Evolutionary conservation across 495 filamentous ascomycete genomes (phyloP).

Genomic region (Peziza echinospora): DNA sequence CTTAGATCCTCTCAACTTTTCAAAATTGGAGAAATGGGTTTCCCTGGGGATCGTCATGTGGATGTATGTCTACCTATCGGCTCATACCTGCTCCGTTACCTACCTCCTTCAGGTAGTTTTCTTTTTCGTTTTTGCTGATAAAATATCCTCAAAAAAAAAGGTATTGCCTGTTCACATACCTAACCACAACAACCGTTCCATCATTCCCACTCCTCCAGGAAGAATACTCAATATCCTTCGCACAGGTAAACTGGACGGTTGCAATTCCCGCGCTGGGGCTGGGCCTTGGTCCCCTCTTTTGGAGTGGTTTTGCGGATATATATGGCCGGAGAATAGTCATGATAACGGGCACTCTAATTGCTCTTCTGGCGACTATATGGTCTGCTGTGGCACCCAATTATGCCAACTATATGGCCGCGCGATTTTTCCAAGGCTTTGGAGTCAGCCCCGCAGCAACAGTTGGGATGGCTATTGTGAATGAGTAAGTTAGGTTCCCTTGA

Average conservation of each 20-base stretch:
- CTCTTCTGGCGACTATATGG: slow-evolving; percentile 31
- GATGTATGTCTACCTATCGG: slow-evolving; percentile 22
- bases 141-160: too few relatives aligned
- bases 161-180: slow-evolving; percentile 44
- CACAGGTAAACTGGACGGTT: slow-evolving; percentile 41
- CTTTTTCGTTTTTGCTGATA: too few relatives aligned
- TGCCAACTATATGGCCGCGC: slow-evolving; percentile 33
- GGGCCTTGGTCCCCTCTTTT: slow-evolving; percentile 34
- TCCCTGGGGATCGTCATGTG: slow-evolving; percentile 37
- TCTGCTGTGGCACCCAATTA: slow-evolving; percentile 28
- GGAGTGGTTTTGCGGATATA: slow-evolving; percentile 36
- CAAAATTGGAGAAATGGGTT: slow-evolving; percentile 26
- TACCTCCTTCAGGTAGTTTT: too few relatives aligned
- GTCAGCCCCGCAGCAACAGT: slow-evolving; percentile 37
- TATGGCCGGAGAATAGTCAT: slow-evolving; percentile 35
- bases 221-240: slow-evolving; percentile 28
- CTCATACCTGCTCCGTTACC: too few relatives aligned
- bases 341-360: slow-evolving; percentile 32
- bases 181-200: slow-evolving; percentile 39
- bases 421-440: slow-evolving; percentile 42
- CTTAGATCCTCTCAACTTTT: slow-evolving; percentile 40
- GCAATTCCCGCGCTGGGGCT: slow-evolving; percentile 40
- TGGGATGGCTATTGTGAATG: slow-evolving; percentile 36
- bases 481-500: slow-evolving; percentile 6
- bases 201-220: slow-evolving; percentile 33